phyloP scores from a whole-genome alignment of 225 moss, liverwort and hornwort species.

The Lunularia cruciata region DNA sequence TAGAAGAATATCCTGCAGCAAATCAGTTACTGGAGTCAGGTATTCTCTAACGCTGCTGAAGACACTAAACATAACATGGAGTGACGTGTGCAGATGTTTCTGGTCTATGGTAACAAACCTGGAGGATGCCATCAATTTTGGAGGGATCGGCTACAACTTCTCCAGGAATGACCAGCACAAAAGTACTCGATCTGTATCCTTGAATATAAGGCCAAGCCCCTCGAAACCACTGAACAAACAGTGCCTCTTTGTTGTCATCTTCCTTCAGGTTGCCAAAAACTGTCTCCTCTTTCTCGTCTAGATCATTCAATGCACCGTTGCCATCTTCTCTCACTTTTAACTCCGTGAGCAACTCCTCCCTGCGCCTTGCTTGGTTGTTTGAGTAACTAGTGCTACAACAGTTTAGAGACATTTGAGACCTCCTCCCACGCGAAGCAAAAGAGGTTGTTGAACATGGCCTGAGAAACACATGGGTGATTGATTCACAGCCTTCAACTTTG shows the following conservation, averaged over 20 bases:
- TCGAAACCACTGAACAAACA: slow-evolving; percentile 75
- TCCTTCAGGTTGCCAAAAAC: neutral
- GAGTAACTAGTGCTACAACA: slow-evolving; percentile 7
- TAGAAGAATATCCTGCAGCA: slow-evolving; percentile 72
- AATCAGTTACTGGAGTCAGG: neutral
- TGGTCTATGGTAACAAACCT: slow-evolving; percentile 44
- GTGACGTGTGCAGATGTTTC: too few relatives aligned
- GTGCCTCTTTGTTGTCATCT: slow-evolving; percentile 12
- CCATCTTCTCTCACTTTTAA: neutral
- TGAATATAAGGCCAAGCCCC: slow-evolving; percentile 90
- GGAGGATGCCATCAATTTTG: slow-evolving; percentile 80
- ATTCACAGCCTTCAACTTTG: neutral
- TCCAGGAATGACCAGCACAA: slow-evolving; percentile 78
- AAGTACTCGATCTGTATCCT: slow-evolving; percentile 74
- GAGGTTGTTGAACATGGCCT: neutral
- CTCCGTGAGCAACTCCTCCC: slow-evolving; percentile 2
- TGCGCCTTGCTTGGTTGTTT: slow-evolving; percentile 5
- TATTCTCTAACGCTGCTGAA: neutral
- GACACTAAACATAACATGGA: neutral
- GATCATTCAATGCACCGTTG: neutral
- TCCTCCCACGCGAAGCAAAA: neutral
- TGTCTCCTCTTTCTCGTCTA: slow-evolving; percentile 2
- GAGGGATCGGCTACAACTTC: slow-evolving; percentile 68
- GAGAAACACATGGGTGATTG: neutral
- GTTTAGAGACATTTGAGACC: neutral